Evolutionary conservation across 2,329 filamentous ascomycete genomes (phyloP).

Genomic region (Ophiostoma perfectum): DNA sequence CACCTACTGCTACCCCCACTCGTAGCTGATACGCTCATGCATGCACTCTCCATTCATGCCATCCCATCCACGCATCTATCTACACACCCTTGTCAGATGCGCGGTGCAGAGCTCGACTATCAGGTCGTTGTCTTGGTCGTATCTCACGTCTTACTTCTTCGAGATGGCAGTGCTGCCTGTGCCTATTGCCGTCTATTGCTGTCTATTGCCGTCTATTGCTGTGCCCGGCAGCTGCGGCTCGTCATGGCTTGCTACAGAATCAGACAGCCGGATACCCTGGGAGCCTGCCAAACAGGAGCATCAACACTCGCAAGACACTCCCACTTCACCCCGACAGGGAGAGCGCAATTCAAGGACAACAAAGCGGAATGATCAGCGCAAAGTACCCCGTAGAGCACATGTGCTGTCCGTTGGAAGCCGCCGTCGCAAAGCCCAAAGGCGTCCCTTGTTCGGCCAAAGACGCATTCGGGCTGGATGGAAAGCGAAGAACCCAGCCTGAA

Average conservation of each 20-base stretch:
- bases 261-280: not conserved
- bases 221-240: constrained; percentile 4
- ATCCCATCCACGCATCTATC: not conserved
- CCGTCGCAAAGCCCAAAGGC: not conserved
- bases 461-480: not conserved
- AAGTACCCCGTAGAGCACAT: not conserved
- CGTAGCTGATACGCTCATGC: not conserved
- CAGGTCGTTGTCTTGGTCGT: not conserved
- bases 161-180: not conserved
- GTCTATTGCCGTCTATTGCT: not conserved
- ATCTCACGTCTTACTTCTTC: not conserved
- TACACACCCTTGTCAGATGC: too few species aligned
- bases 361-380: not conserved
- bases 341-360: not conserved
- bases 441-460: not conserved
- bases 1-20: not conserved
- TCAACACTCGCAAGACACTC: not conserved
- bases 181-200: not conserved
- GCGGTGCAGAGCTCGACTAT: not conserved
- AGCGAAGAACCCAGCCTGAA: constrained; percentile 1
- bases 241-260: not conserved
- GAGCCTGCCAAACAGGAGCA: not conserved
- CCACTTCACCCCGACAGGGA: not conserved
- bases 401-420: not conserved
- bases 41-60: not conserved